Base-by-base conservation (phyloP, 345 rosid genomes). In the Arabis alpina region DNA sequence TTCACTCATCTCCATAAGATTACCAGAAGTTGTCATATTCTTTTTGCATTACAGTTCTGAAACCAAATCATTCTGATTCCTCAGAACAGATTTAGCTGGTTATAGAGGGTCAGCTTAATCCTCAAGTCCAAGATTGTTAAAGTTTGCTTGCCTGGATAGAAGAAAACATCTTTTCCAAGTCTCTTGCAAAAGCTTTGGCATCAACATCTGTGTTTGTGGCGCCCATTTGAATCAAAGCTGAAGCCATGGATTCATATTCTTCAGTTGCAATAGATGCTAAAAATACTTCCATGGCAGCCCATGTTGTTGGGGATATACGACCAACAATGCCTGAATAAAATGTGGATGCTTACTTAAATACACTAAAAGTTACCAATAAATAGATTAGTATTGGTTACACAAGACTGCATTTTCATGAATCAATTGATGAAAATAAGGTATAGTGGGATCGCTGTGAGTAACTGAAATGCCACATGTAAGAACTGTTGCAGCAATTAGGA, bases 271-370 rank as follows among this genome's bases (percentile, higher is more conserved):
- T 84, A 30, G 98, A 91, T 54, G 85, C 70, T 71, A 93, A 81
- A 77, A 93, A 93, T 60, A 82, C 87, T 71, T 93, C 97, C 93
- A 93, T 89, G 15, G 98, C 98, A 51, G 75, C 84, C 98, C 98
- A 93, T 52, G 97, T 93, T 81, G 79, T 85, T n/a, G 98, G 98
- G 13, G 97, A 91, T 84, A 93, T 87, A 59, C 96, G 94, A 56
- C 98, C 98, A 76, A 93, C 98, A 79, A 93, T 93, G 61, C 98
- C 97, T 93, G 85, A 28, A 69, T 55, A 64, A 63, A 28, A 41
- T 13, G 59, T 50, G 32, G 41, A 19, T 28, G 47, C 54, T 68
- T 60, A 32, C 49, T 69, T 54, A 24, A 54, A 69, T 42, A 51
- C 54, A 50, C 71, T 47, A 73, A 64, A 72, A 19, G 3, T 10